Conservation (phyloP, 129 eudicot genomes). For the Chrysanthemum seticuspe region DNA sequence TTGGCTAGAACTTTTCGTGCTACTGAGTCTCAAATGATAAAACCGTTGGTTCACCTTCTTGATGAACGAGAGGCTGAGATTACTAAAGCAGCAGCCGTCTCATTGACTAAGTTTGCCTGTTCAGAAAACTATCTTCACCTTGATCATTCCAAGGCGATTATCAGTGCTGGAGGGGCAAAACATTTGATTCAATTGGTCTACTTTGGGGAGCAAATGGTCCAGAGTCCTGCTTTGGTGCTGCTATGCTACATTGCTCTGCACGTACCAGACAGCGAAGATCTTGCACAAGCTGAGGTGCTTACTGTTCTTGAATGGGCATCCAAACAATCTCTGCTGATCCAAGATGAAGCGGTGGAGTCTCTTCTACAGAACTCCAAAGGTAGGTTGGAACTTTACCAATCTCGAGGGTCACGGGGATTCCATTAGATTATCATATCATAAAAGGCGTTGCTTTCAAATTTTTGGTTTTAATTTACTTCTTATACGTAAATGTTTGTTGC, state of each 20-base stretch:
- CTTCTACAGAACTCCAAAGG: constrained; percentile 34
- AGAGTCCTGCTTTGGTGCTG: constrained; percentile 32
- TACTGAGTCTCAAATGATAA: constrained; percentile 39
- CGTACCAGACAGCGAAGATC: constrained; percentile 42
- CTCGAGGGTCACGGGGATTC: constrained; percentile 48
- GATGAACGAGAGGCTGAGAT: constrained; percentile 42
- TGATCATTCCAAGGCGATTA: constrained; percentile 39
- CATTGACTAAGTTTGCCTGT: constrained; percentile 32
- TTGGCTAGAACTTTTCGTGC: constrained; percentile 45
- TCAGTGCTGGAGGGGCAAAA: constrained; percentile 37
- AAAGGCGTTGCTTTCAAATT: constrained; percentile 8
- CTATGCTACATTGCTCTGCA: constrained; percentile 39
- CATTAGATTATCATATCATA: constrained; percentile 26
- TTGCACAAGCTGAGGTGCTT: constrained; percentile 42
- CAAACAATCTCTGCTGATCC: constrained; percentile 32
- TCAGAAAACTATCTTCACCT: constrained; percentile 43
- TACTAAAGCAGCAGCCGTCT: constrained; percentile 28
- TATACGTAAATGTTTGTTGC: constrained; percentile 29
- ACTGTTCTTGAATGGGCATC: constrained; percentile 49
- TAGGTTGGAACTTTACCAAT: constrained; percentile 45
- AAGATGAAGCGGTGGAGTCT: constrained; percentile 33
- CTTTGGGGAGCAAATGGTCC: constrained; percentile 45
- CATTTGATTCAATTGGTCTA: constrained; percentile 40
- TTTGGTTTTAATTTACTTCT: constrained; percentile 7
- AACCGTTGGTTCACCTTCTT: constrained; percentile 41